A percentile compares a stretch with the other conserved stretches of the same genome.
These are phyloP conservation scores for Caryocar brasiliense DNA, from an alignment of 441 rosid genomes.

Conservation along the genomic window DNA sequence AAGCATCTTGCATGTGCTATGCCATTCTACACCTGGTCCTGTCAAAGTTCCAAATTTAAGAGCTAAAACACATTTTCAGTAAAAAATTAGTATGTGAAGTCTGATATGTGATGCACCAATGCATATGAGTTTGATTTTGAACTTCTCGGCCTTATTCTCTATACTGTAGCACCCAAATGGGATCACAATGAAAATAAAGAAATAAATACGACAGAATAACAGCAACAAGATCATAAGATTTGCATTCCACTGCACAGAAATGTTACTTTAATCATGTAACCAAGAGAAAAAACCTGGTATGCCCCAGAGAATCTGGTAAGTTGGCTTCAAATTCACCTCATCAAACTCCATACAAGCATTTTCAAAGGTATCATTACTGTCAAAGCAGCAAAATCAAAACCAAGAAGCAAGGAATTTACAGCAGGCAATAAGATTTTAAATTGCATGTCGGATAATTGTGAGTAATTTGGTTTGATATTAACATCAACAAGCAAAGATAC, in stretches of 20 bases:
- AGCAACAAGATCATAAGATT: background rate
- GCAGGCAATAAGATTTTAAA: background rate
- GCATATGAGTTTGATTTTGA: too few species aligned
- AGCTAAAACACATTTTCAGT: too few species aligned
- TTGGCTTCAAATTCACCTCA: conserved; percentile 77
- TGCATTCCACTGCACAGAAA: background rate
- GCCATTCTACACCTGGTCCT: too few species aligned
- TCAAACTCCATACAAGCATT: conserved; percentile 98
- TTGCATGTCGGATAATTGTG: background rate
- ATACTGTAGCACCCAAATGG: too few species aligned
- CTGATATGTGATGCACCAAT: too few species aligned
- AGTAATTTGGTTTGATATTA: background rate
- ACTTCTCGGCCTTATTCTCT: too few species aligned
- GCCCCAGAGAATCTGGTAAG: conserved; percentile 80
- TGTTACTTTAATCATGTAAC: conserved; percentile 3
- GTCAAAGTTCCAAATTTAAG: too few species aligned
- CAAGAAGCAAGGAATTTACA: conserved; percentile 8
- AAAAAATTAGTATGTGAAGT: too few species aligned
- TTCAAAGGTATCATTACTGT: conserved; percentile 69
- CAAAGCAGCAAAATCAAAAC: conserved; percentile 11
- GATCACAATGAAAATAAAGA: too few species aligned
- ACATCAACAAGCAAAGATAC: background rate
- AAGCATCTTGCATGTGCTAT: too few species aligned
- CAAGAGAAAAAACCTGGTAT: conserved; percentile 61
- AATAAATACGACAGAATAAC: too few species aligned